Percentiles rank a stretch among this genome's conserved stretches.
Conservation (phyloP, 257 asterid genomes). For the Euphrasia confusa region DNA sequence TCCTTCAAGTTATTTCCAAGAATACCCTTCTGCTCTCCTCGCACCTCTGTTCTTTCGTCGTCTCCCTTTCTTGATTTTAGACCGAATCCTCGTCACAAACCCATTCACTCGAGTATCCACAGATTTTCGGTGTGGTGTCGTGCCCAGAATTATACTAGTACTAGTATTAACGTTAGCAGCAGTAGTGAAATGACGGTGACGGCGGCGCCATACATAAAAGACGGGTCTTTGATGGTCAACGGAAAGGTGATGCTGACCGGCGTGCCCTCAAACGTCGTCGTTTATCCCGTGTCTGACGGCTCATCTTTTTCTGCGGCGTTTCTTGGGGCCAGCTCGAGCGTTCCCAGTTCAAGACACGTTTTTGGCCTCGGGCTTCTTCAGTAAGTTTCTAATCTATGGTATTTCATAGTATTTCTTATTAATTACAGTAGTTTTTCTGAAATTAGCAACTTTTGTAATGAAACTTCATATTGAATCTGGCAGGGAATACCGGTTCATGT, state of each 20-base stretch:
- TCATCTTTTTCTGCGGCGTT: slow-evolving; percentile 31
- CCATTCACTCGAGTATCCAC: neutral
- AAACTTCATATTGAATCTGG: slow-evolving; percentile 17
- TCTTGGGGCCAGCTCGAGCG: slow-evolving; percentile 41
- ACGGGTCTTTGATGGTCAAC: slow-evolving; percentile 37
- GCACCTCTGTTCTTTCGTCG: neutral
- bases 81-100: slow-evolving; percentile 1
- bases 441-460: too few relatives aligned
- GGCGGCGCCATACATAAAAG: slow-evolving; percentile 36
- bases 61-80: slow-evolving; percentile 19
- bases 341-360: slow-evolving; percentile 39
- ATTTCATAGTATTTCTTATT: neutral
- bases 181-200: slow-evolving; percentile 33
- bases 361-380: slow-evolving; percentile 49
- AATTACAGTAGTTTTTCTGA: neutral
- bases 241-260: slow-evolving; percentile 40
- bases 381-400: slow-evolving; percentile 28
- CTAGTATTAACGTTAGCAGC: slow-evolving; percentile 14
- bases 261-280: slow-evolving; percentile 42
- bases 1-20: slow-evolving; percentile 1
- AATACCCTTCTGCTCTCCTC: neutral
- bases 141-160: neutral
- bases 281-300: slow-evolving; percentile 34
- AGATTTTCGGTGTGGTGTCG: slow-evolving; percentile 10
- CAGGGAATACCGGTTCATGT: slow-evolving; percentile 40